Percentiles rank a stretch among this genome's conserved stretches.
phyloP scores from a whole-genome alignment of 371 early-diverging fungal genomes.

The Lichtheimia ornata region DNA sequence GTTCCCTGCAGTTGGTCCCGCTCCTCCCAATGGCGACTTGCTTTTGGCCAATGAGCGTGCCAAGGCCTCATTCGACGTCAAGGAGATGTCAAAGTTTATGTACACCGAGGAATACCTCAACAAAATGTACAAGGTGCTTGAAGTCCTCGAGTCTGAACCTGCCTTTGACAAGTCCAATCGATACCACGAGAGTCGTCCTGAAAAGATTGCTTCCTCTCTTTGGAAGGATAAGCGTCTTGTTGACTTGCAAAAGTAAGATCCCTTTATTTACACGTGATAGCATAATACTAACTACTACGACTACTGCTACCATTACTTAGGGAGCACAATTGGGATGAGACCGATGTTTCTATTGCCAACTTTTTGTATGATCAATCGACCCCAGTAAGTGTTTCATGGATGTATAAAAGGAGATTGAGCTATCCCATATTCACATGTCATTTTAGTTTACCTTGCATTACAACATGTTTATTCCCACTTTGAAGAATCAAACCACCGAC shows the following conservation, averaged over 20 bases:
- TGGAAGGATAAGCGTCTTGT: conserved; percentile 57
- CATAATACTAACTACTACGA: background rate
- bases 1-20: conserved; percentile 57
- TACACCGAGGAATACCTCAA: conserved; percentile 56
- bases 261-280: no score
- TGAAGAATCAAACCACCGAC: conserved; percentile 71
- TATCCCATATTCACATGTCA: background rate
- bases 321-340: conserved; percentile 50
- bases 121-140: conserved; percentile 49
- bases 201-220: conserved; percentile 48
- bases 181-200: conserved; percentile 56
- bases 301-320: conserved; percentile 20
- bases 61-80: conserved; percentile 55
- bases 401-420: background rate
- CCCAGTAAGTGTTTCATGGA: conserved; percentile 32
- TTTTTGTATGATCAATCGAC: conserved; percentile 49
- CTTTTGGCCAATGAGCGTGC: conserved; percentile 61
- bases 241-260: conserved; percentile 45
- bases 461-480: conserved; percentile 79
- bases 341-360: conserved; percentile 40
- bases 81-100: conserved; percentile 54
- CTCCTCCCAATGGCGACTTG: conserved; percentile 59
- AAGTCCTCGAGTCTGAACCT: conserved; percentile 57
- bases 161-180: conserved; percentile 60
- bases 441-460: conserved; percentile 52